These are phyloP conservation scores for Pichia rugopelliculosa DNA, from an alignment of 805 yeast genomes.

Conservation along the genomic window DNA sequence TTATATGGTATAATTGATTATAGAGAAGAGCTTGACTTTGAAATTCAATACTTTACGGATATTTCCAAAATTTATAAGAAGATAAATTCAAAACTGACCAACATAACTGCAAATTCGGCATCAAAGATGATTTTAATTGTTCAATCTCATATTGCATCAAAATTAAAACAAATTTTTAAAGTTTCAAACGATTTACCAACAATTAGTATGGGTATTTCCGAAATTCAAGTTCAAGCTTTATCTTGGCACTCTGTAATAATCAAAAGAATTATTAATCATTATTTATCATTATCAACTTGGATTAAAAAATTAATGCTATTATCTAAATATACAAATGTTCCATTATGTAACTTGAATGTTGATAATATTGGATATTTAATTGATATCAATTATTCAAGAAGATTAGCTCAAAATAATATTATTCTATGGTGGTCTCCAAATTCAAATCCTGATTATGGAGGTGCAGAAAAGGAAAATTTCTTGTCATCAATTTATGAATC, in stretches of 20 bases:
- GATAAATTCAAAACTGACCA: slow-evolving; percentile 45
- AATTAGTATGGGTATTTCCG: slow-evolving; percentile 51
- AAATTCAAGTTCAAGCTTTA: slow-evolving; percentile 58
- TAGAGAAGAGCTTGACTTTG: slow-evolving; percentile 46
- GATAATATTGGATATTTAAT: slow-evolving; percentile 73
- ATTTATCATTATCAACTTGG: slow-evolving; percentile 69
- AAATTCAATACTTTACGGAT: slow-evolving; percentile 47
- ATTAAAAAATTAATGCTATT: slow-evolving; percentile 54
- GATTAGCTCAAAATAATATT: slow-evolving; percentile 53
- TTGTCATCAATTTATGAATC: slow-evolving; percentile 41
- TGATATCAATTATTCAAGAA: slow-evolving; percentile 82
- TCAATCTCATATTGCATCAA: slow-evolving; percentile 60
- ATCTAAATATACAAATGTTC: slow-evolving; percentile 70
- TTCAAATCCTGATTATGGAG: slow-evolving; percentile 81
- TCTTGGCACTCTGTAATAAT: slow-evolving; percentile 73
- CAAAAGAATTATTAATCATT: slow-evolving; percentile 60
- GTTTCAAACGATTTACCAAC: slow-evolving; percentile 53
- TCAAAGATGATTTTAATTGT: slow-evolving; percentile 56
- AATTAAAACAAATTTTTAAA: slow-evolving; percentile 39
- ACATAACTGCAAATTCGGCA: slow-evolving; percentile 58
- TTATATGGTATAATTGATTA: slow-evolving; percentile 45
- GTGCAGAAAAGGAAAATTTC: slow-evolving; percentile 55
- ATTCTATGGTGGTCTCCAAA: slow-evolving; percentile 92
- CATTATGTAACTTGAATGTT: slow-evolving; percentile 76
- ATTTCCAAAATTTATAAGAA: slow-evolving; percentile 48